Evolutionary conservation across 2,329 filamentous ascomycete species (phyloP).

Genomic region (Coleophoma cylindrospora): DNA sequence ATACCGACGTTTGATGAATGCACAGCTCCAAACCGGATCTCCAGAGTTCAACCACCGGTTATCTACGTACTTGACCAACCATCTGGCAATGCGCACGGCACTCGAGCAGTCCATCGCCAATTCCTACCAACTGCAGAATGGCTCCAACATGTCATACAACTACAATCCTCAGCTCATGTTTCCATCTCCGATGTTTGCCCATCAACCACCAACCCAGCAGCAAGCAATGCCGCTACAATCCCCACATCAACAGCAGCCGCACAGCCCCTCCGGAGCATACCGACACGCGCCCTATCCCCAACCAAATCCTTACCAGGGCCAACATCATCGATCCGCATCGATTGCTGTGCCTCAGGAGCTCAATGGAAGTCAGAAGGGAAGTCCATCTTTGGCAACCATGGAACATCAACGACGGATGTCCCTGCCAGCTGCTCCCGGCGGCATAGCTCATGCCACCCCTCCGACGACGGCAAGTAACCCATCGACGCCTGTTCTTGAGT

Average conservation of each 20-base stretch:
- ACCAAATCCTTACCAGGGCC: slow-evolving; percentile 24
- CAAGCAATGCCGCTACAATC: not conserved
- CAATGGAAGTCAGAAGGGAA: slow-evolving; percentile 6
- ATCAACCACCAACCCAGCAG: slow-evolving; percentile 18
- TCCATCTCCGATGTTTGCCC: slow-evolving; percentile 20
- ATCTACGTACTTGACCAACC: slow-evolving; percentile 46
- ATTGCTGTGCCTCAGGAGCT: slow-evolving; percentile 34
- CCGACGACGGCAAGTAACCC: slow-evolving; percentile 14
- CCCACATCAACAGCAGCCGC: slow-evolving; percentile 7
- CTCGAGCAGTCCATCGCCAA: slow-evolving; percentile 37
- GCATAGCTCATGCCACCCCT: slow-evolving; percentile 5
- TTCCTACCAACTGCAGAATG: slow-evolving; percentile 24
- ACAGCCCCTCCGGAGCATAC: slow-evolving; percentile 17
- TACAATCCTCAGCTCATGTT: slow-evolving; percentile 22
- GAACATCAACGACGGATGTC: slow-evolving; percentile 33
- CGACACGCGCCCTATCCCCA: slow-evolving; percentile 37
- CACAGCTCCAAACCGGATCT: slow-evolving; percentile 39
- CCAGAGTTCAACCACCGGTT: slow-evolving; percentile 18
- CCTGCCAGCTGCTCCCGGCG: slow-evolving; percentile 26
- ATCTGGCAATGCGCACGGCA: slow-evolving; percentile 49
- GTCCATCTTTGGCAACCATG: slow-evolving; percentile 7
- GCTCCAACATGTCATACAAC: not conserved
- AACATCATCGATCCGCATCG: slow-evolving; percentile 37
- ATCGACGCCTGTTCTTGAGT: slow-evolving; percentile 6
- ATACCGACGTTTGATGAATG: slow-evolving; percentile 53